Evolutionary conservation across 371 early-diverging fungal genomes (phyloP).

Genomic region (Haplosporangium sp.): DNA sequence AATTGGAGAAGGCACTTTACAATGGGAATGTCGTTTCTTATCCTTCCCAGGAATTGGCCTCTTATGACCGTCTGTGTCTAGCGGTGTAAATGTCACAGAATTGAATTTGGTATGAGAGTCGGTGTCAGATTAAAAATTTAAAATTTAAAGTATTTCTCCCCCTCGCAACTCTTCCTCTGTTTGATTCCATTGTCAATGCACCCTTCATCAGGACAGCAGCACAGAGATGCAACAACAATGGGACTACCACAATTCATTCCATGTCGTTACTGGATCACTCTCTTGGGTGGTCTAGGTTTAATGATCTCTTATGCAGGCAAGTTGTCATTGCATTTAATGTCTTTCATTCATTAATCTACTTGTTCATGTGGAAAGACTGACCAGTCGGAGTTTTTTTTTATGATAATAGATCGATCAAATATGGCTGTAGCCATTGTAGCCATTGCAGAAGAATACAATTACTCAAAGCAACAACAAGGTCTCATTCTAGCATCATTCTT

Average conservation of each 20-base stretch:
- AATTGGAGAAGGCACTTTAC: too few relatives aligned
- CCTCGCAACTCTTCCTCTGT: neutral
- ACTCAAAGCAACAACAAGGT: constrained; percentile 46
- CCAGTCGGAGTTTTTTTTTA: neutral
- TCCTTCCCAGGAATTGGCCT: too few relatives aligned
- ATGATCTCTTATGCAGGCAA: constrained; percentile 54
- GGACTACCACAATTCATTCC: constrained; percentile 15
- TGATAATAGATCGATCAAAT: constrained; percentile 51
- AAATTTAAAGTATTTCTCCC: too few relatives aligned
- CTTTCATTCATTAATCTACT: too few relatives aligned
- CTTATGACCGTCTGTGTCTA: too few relatives aligned
- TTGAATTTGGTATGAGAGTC: too few relatives aligned
- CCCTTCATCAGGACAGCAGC: constrained; percentile 8
- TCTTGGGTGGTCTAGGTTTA: constrained; percentile 36
- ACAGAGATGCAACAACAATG: neutral
- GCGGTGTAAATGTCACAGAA: too few relatives aligned
- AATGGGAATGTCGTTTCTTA: too few relatives aligned
- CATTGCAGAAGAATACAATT: constrained; percentile 42
- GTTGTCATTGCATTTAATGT: neutral
- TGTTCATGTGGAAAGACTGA: too few relatives aligned
- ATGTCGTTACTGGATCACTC: constrained; percentile 32
- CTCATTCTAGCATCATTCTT: constrained; percentile 55
- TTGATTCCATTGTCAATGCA: neutral
- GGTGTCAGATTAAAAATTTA: too few relatives aligned
- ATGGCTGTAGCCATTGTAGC: constrained; percentile 57